Conservation (phyloP, 192 early-diverging fungal species). For the Oehlia diaphana region DNA sequence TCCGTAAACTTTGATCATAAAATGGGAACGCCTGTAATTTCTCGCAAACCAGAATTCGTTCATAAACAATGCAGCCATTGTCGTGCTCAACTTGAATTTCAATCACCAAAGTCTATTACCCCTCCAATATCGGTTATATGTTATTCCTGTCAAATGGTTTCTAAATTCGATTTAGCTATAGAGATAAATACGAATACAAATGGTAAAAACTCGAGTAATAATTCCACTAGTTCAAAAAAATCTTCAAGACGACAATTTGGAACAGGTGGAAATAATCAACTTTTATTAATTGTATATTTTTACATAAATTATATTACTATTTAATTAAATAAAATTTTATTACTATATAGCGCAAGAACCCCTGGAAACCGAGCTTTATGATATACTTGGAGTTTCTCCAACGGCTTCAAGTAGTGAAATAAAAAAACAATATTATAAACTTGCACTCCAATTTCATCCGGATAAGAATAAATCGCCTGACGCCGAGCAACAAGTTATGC, state of each 20-base stretch:
- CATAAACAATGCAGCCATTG: conserved; percentile 54
- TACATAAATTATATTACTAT: background rate
- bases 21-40: conserved; percentile 47
- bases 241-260: conserved; percentile 5
- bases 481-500: conserved; percentile 68
- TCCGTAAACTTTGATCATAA: background rate
- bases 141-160: conserved; percentile 51
- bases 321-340: background rate
- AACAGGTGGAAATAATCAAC: conserved; percentile 9
- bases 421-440: conserved; percentile 90
- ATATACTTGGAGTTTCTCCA: conserved; percentile 73
- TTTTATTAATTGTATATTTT: background rate
- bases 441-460: conserved; percentile 86
- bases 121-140: conserved; percentile 52
- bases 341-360: conserved; percentile 64
- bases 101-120: conserved; percentile 34
- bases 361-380: conserved; percentile 86
- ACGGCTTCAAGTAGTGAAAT: conserved; percentile 80
- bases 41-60: conserved; percentile 56
- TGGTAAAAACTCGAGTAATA: conserved; percentile 33
- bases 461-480: conserved; percentile 78
- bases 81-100: conserved; percentile 53
- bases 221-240: conserved; percentile 30
- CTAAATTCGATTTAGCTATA: conserved; percentile 43
- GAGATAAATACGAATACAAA: conserved; percentile 30